Evolutionary conservation across 805 yeast species (phyloP).

Genomic region (Candida rishiriensis): DNA sequence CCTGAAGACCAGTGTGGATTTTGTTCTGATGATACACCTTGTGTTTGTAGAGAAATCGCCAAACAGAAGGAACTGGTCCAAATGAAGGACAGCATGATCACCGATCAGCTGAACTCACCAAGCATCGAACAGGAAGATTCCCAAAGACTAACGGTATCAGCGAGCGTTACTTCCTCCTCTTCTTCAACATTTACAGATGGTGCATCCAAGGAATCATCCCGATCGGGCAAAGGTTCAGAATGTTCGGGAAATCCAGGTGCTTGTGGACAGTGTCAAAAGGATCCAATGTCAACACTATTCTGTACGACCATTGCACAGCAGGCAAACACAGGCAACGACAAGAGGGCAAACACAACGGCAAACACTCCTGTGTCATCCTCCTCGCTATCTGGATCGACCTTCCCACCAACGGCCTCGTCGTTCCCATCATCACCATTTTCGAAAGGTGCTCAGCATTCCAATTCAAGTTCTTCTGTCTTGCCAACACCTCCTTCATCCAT

Average conservation of each 20-base stretch:
- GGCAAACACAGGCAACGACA: constrained; percentile 1
- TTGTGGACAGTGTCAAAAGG: constrained; percentile 75
- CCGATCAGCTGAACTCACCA: constrained; percentile 15
- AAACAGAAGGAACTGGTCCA: constrained; percentile 35
- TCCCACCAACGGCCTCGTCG: background rate
- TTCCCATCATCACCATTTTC: too few species aligned
- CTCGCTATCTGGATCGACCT: background rate
- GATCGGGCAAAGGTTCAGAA: constrained; percentile 30
- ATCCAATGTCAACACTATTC: constrained; percentile 84
- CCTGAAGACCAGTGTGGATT: constrained; percentile 79
- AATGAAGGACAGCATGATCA: constrained; percentile 17
- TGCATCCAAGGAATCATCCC: constrained; percentile 1
- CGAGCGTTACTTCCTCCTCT: background rate
- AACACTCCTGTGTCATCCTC: constrained; percentile 1
- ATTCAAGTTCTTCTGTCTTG: too few species aligned
- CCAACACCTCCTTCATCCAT: too few species aligned
- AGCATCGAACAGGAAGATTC: background rate
- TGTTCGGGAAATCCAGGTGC: constrained; percentile 90
- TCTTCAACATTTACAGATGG: background rate
- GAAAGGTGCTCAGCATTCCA: too few species aligned
- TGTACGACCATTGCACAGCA: constrained; percentile 73
- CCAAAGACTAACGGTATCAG: too few species aligned
- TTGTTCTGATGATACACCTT: constrained; percentile 87
- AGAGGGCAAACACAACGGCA: constrained; percentile 5
- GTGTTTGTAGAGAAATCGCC: constrained; percentile 83